Evolutionary conservation across 306 rosid genomes (phyloP).

Genomic region (Nissolia schottii): DNA sequence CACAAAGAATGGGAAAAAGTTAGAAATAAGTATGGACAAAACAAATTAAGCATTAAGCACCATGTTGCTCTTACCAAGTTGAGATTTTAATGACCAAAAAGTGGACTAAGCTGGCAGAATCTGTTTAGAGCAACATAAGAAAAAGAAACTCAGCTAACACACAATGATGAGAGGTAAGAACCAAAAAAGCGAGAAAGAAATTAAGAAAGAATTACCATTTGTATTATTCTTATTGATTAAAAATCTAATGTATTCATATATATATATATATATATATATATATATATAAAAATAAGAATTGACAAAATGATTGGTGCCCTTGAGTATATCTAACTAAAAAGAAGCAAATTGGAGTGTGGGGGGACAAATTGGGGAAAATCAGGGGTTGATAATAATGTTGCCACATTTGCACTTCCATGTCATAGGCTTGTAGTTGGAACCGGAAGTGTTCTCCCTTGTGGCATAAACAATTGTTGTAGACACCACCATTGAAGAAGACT

Average conservation of each 20-base stretch:
- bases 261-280: too few species aligned
- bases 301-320: slow-evolving; percentile 15
- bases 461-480: slow-evolving; percentile 36
- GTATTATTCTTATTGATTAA: too few species aligned
- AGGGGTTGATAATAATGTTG: slow-evolving; percentile 70
- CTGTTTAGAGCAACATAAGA: background rate
- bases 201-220: background rate
- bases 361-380: slow-evolving; percentile 12
- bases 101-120: background rate
- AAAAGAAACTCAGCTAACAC: background rate
- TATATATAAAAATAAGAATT: too few species aligned
- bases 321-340: slow-evolving; percentile 3
- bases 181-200: background rate
- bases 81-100: background rate
- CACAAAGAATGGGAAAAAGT: too few species aligned
- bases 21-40: slow-evolving; percentile 12
- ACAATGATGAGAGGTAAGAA: background rate
- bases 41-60: background rate
- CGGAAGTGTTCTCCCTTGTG: slow-evolving; percentile 52
- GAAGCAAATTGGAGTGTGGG: background rate
- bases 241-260: slow-evolving; percentile 32
- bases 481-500: slow-evolving; percentile 39
- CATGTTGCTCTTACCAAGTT: background rate
- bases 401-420: slow-evolving; percentile 99
- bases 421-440: slow-evolving; percentile 92